Conservation (phyloP, 2,329 filamentous ascomycete species). For the Trichoderma lentiforme region DNA sequence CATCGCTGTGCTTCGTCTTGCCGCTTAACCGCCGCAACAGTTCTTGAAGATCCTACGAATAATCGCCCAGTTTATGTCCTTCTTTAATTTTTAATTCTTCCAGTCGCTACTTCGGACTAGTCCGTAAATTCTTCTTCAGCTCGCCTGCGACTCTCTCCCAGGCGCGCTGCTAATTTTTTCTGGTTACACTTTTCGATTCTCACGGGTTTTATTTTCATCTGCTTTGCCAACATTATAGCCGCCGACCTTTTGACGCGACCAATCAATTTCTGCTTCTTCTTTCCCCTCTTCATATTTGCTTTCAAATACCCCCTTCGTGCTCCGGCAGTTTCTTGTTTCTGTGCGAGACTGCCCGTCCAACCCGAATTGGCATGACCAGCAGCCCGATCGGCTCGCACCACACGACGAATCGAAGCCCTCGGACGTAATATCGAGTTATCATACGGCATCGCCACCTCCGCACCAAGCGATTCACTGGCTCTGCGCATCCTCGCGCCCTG, state of each 20-base stretch:
- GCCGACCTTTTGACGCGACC: constrained; percentile 1
- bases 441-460: constrained; percentile 6
- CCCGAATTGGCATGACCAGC: constrained; percentile 6
- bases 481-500: neutral
- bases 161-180: constrained; percentile 4
- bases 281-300: neutral
- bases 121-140: neutral
- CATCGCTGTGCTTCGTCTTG: constrained; percentile 2
- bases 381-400: neutral
- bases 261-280: constrained; percentile 6
- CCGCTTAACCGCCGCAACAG: neutral
- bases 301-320: neutral
- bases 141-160: neutral
- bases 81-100: constrained; percentile 1
- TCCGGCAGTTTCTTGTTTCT: neutral
- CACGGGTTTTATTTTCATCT: constrained; percentile 3
- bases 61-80: neutral
- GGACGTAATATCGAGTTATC: neutral
- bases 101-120: neutral
- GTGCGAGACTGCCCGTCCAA: neutral
- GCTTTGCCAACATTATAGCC: constrained; percentile 8
- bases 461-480: neutral
- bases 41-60: neutral
- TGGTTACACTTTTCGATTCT: neutral
- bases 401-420: constrained; percentile 11